Evolutionary conservation across 2,329 filamentous ascomycete species (phyloP), one percentile per base, ranked within the genome.

Genomic region (Rutstroemia sydowiana): DNA sequence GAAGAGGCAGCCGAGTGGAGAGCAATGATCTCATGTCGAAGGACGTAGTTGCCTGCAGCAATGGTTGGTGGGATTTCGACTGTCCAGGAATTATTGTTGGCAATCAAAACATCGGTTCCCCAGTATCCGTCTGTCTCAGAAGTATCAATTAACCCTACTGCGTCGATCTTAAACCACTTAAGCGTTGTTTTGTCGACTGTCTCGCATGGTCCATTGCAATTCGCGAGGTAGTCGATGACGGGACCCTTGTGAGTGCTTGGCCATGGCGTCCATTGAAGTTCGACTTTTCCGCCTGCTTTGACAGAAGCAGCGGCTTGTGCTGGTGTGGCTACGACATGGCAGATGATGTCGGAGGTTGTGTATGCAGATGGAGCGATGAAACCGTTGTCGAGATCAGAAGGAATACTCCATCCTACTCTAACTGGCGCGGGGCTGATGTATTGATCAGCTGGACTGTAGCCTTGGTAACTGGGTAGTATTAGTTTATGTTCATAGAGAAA

Each of bases 221-320:
- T 66, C 7, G 64, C 64, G 2, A 64, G 52, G 36, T 63, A 63
- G 30, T 64, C 62, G 16, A 65, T 61, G n/a, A 66, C 53, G 1
- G 64, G 63, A 0, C 64, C 64, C 43, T 82, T 73, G 70, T 87
- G 79, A 50, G 73, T 76, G 9, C 76, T 71, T n/a, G 83, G 82
- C 84, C 84, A 87, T 9, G 57, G 55, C 53, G 73, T 78, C 84
- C 83, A 87, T 60, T 79, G 73, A 45, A 87, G 68, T 53, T 76
- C 70, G 58, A 87, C 65, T 8, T 71, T 72, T 57, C 72, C 71
- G 55, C 84, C 84, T 13, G 82, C 84, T n/a, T 73, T 70, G 34
- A 85, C 75, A n/a, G 74, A 69, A 16, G 76, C 79, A 56, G 73
- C 71, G 52, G 73, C 69, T 14, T 68, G 60, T 36, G 73, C 77